A percentile compares a stretch with the other conserved stretches of the same genome.
Evolutionary conservation across 805 yeast species (phyloP).

Genomic region (Yarrowia sp.): DNA sequence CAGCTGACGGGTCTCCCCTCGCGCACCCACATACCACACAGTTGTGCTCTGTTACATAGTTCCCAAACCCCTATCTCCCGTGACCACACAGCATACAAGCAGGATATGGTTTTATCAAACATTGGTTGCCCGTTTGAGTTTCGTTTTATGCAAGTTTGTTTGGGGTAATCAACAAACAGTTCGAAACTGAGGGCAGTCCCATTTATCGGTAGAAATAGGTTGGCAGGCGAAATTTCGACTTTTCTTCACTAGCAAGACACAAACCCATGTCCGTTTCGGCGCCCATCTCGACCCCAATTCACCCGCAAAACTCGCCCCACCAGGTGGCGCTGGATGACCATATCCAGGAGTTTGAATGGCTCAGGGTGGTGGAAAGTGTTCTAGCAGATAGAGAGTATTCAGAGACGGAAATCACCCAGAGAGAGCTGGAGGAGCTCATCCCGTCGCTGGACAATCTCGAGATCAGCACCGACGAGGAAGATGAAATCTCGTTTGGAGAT

Average conservation of each 20-base stretch:
- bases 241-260: background rate
- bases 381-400: conserved; percentile 13
- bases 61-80: conserved; percentile 22
- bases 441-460: conserved; percentile 2
- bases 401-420: conserved; percentile 4
- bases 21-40: too few species aligned
- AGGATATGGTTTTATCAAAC: conserved; percentile 23
- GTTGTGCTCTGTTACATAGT: background rate
- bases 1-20: background rate
- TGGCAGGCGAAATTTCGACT: background rate
- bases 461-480: conserved; percentile 10
- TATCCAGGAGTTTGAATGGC: conserved; percentile 20
- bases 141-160: conserved; percentile 19
- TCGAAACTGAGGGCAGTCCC: conserved; percentile 6
- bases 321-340: background rate
- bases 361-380: conserved; percentile 9
- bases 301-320: background rate
- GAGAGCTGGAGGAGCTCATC: conserved; percentile 11
- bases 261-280: background rate
- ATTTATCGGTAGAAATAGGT: background rate
- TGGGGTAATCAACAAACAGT: conserved; percentile 26
- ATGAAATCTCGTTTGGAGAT: background rate
- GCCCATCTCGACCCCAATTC: background rate
- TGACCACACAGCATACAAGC: conserved; percentile 19
- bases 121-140: background rate